These are phyloP conservation scores for Adansonia rubrostipa DNA, from an alignment of 441 rosid genomes.

Conservation along the genomic window DNA sequence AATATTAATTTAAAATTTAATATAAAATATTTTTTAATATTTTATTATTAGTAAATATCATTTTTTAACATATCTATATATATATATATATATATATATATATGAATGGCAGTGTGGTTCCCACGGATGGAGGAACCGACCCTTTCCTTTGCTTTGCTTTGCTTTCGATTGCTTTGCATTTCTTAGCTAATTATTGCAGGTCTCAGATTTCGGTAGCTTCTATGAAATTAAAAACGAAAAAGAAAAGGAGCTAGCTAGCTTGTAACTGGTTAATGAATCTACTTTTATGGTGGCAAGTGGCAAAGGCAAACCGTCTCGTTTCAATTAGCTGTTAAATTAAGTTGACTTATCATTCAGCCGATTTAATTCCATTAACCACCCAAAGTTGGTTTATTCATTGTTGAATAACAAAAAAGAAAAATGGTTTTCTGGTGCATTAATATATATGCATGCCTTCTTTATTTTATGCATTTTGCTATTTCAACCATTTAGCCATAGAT, in stretches of 20 bases:
- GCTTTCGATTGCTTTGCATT: neutral
- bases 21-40: no score
- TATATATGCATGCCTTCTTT: no score
- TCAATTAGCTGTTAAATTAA: neutral
- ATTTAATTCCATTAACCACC: neutral
- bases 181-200: neutral
- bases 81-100: no score
- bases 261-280: neutral
- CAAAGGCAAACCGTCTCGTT: neutral
- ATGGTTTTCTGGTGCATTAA: neutral
- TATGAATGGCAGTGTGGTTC: no score
- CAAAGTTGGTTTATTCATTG: neutral
- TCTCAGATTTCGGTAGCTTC: neutral
- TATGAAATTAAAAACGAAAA: neutral
- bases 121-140: no score
- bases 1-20: no score
- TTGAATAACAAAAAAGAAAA: neutral
- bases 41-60: no score
- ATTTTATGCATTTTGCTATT: neutral
- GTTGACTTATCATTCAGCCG: neutral
- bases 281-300: neutral
- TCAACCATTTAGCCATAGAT: neutral
- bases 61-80: no score
- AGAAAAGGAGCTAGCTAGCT: neutral
- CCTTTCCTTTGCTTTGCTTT: no score